Evolutionary conservation across 2,329 filamentous ascomycete genomes (phyloP), one percentile per base, ranked within the genome.

Genomic region (Arthrobotrys iridis): DNA sequence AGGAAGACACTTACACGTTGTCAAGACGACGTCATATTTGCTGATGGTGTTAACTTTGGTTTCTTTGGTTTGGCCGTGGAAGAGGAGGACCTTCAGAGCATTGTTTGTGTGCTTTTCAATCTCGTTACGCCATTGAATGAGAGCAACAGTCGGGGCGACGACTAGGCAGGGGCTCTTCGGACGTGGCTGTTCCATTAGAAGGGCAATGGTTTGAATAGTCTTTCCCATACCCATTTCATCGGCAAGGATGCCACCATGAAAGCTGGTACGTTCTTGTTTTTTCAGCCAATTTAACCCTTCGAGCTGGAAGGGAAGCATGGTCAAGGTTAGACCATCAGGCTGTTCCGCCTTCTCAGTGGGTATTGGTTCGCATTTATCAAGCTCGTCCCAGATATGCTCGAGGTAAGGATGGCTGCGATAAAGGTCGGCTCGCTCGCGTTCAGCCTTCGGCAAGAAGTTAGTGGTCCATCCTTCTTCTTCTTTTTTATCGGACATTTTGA

Each of bases 211-310:
- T 82, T 99, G 95, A 58, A 99, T 98, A 0, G 95, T 99, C 84
- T 99, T 99, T 57, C 95, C 95, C 83, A 99, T 91, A 4, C 95
- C 95, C 95, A 99, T 99, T 83, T 99, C 95, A 79, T 99, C 95
- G 72, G 95, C 95, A 1, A 99, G 87, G 1, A 99, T 85, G 11
- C 95, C 95, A 15, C 95, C 95, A 80, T 89, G 92, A 87, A 93
- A 98, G 40, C 90, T 84, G 0, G 88, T 91, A 82, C 91, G 85
- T 81, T 99, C 95, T 86, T 98, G 96, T 65, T 87, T 89, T 75
- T 87, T 88, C 93, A 99, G 96, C 95, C 95, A 99, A 58, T 93
- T 90, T 40, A 99, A 85, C 3, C 95, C 95, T 82, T 97, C 91
- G 3, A 97, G 88, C 80, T 99, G 95, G 81, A 98, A 99, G 0